Evolutionary conservation across 768 basidiomycete genomes (phyloP), one percentile per base, ranked within the genome.

Genomic region (Mycena kentingensis): DNA sequence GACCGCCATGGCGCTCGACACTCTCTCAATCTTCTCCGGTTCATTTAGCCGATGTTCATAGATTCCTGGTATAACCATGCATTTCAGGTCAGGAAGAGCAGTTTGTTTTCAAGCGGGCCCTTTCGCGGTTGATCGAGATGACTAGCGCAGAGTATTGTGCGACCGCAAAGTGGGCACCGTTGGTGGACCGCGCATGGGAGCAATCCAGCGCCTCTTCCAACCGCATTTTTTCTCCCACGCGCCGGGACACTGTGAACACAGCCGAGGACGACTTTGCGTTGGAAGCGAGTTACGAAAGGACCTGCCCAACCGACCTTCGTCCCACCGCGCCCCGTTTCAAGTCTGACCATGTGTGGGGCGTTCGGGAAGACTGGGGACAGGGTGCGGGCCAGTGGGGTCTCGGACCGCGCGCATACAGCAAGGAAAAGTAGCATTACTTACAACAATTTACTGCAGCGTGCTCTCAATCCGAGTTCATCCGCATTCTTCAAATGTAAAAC

Each of bases 31-130:
- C 36, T 82, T 83, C 60, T 76, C 72, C 2, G 72, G 74, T 73
- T 47, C 18, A 68, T 62, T 32, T 24, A n/a, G n/a, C n/a, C n/a
- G n/a, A n/a, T n/a, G n/a, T n/a, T n/a, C n/a, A n/a, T n/a, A n/a
- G n/a, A n/a, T n/a, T n/a, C n/a, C n/a, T n/a, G n/a, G n/a, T n/a
- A n/a, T n/a, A n/a, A n/a, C n/a, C n/a, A n/a, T n/a, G n/a, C n/a
- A n/a, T n/a, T n/a, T n/a, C 69, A 65, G 82, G 78, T 15, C 72
- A 83, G 63, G 84, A 84, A 58, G 83, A 85, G 64, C 75, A 78
- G 29, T 84, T 84, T 60, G 80, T 81, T 2, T 84, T 78, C 73
- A 81, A 80, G 67, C 76, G 83, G 34, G 84, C 82, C 2, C 74
- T 84, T 18, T 84, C 82, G 13, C 71, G 82, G 22, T 66, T 84